Evolutionary conservation across 2,329 filamentous ascomycete genomes (phyloP).

Genomic region (Colletotrichum ledebouriae): DNA sequence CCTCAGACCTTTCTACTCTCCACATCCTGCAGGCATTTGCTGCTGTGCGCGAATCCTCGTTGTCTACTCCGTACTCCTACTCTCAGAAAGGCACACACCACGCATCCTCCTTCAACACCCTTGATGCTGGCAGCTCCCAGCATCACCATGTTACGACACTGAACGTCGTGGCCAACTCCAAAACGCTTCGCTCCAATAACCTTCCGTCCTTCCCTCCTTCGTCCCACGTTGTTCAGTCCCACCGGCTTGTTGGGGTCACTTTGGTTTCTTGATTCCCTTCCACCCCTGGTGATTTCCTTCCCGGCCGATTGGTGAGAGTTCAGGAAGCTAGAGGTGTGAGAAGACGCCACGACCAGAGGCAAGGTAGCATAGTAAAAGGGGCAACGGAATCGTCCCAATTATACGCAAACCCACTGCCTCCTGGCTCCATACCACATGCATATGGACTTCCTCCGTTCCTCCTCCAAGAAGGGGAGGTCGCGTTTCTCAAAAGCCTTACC

Average conservation of each 20-base stretch:
- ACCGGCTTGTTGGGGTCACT: slow-evolving; percentile 14
- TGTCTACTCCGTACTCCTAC: slow-evolving; percentile 22
- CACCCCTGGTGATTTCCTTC: slow-evolving; percentile 29
- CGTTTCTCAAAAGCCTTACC: slow-evolving; percentile 72
- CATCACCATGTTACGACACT: slow-evolving; percentile 33
- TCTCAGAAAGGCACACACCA: not conserved
- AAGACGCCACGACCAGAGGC: slow-evolving; percentile 18
- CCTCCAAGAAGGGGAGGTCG: slow-evolving; percentile 60
- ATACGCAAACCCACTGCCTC: slow-evolving; percentile 9
- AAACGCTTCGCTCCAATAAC: slow-evolving; percentile 35
- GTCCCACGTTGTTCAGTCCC: slow-evolving; percentile 40
- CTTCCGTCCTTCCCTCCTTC: slow-evolving; percentile 15
- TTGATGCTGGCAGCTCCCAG: slow-evolving; percentile 40
- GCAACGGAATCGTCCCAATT: slow-evolving; percentile 22
- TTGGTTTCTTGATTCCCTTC: slow-evolving; percentile 32
- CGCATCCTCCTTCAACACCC: slow-evolving; percentile 31
- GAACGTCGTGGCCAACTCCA: slow-evolving; percentile 32
- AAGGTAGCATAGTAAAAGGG: slow-evolving; percentile 31
- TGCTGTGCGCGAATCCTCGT: slow-evolving; percentile 38
- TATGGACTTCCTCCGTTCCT: slow-evolving; percentile 46
- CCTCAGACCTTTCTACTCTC: not conserved
- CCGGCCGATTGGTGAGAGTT: slow-evolving; percentile 32
- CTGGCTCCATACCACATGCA: slow-evolving; percentile 21
- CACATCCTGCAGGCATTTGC: slow-evolving; percentile 36
- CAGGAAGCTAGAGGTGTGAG: not conserved